Evolutionary conservation across 2,329 filamentous ascomycete genomes (phyloP).

Genomic region (Alternaria triticina): DNA sequence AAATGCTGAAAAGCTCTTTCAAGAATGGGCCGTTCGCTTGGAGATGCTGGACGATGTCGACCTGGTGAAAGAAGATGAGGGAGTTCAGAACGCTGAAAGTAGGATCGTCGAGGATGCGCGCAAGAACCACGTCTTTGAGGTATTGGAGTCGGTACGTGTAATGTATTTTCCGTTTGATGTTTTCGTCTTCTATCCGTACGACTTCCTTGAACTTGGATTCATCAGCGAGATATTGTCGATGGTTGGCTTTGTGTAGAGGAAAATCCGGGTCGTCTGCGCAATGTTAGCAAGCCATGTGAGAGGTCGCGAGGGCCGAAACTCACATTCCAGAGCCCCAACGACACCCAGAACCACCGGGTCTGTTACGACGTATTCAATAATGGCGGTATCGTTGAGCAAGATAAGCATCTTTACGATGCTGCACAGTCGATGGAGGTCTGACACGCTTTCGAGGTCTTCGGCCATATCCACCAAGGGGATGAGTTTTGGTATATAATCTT

Average conservation of each 20-base stretch:
- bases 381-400: conserved; percentile 89
- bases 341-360: conserved; percentile 90
- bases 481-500: conserved; percentile 87
- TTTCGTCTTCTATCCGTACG: conserved; percentile 83
- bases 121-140: conserved; percentile 96
- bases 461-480: conserved; percentile 86
- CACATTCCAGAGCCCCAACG: conserved; percentile 90
- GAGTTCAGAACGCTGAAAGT: conserved; percentile 98
- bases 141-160: conserved; percentile 96
- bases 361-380: conserved; percentile 92
- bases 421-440: conserved; percentile 88
- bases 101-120: conserved; percentile 93
- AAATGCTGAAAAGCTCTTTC: conserved; percentile 86
- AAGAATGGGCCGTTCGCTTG: conserved; percentile 80
- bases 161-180: conserved; percentile 88
- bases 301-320: conserved; percentile 25
- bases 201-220: conserved; percentile 95
- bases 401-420: conserved; percentile 98
- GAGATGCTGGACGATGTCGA: conserved; percentile 96
- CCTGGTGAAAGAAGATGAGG: conserved; percentile 98
- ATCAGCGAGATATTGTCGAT: conserved; percentile 89
- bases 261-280: conserved; percentile 86
- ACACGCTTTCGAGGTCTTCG: conserved; percentile 86
- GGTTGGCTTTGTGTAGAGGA: conserved; percentile 95
- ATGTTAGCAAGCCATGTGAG: conserved; percentile 38